Conservation (phyloP, 192 early-diverging fungal genomes). For the Powellomyces hirtus region DNA sequence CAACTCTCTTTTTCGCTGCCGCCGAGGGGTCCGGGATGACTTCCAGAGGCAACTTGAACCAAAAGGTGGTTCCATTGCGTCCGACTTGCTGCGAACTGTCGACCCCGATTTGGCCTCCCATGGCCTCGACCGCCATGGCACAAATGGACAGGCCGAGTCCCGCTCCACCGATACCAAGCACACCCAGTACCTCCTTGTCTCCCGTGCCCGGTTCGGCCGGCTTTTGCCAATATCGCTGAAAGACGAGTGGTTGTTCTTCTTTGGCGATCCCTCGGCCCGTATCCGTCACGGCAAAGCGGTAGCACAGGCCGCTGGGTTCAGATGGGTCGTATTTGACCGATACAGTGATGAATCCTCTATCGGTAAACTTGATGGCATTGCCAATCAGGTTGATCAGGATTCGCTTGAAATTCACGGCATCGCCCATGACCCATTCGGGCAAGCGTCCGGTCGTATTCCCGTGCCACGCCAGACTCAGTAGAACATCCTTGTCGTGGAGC, state of each 20-base stretch:
- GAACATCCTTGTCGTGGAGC: neutral
- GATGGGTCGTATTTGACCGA: slow-evolving; percentile 15
- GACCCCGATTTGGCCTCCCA: slow-evolving; percentile 8
- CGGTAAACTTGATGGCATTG: slow-evolving; percentile 5
- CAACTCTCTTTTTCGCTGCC: neutral
- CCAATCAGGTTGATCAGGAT: slow-evolving; percentile 2
- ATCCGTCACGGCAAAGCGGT: slow-evolving; percentile 3
- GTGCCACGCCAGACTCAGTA: slow-evolving; percentile 5
- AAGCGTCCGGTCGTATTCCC: neutral
- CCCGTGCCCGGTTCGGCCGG: neutral
- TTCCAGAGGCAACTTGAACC: slow-evolving; percentile 9
- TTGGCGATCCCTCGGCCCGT: slow-evolving; percentile 10
- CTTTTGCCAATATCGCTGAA: slow-evolving; percentile 5
- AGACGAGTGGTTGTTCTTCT: slow-evolving; percentile 11
- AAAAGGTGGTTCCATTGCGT: neutral
- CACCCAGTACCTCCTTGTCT: neutral
- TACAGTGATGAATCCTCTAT: neutral
- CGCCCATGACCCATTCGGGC: neutral
- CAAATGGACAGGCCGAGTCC: slow-evolving; percentile 10
- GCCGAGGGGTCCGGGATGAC: neutral
- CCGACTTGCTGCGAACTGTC: neutral
- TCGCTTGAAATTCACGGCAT: neutral
- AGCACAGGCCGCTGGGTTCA: neutral
- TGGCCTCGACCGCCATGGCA: slow-evolving; percentile 12
- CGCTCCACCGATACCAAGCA: slow-evolving; percentile 1